Evolutionary conservation across 2,329 filamentous ascomycete species (phyloP).

Genomic region (Aspergillus phoenicis): DNA sequence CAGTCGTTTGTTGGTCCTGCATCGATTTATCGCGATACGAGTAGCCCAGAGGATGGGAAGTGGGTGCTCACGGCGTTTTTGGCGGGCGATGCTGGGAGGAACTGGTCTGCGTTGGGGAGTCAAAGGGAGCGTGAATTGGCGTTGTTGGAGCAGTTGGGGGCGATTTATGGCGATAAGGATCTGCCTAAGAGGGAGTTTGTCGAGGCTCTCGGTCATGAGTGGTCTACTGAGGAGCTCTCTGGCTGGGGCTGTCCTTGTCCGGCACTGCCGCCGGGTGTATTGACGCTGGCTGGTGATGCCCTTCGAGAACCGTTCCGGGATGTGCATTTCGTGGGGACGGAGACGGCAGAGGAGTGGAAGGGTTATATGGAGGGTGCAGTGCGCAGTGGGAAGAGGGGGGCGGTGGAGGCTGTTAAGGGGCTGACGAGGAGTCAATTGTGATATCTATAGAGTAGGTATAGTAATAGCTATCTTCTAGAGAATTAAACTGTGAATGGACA

Average conservation of each 20-base stretch:
- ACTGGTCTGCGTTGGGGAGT: conserved; percentile 29
- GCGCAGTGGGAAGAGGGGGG: conserved; percentile 50
- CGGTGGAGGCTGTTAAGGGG: background rate
- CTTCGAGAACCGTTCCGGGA: conserved; percentile 43
- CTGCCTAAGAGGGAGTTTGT: conserved; percentile 31
- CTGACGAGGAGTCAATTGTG: background rate
- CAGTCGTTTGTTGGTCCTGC: conserved; percentile 52
- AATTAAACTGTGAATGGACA: background rate
- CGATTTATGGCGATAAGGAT: conserved; percentile 11
- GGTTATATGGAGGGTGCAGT: conserved; percentile 64
- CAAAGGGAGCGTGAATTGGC: conserved; percentile 6
- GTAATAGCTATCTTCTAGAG: too few species aligned
- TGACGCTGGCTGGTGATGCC: conserved; percentile 35
- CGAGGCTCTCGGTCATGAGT: conserved; percentile 40
- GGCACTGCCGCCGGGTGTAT: conserved; percentile 41
- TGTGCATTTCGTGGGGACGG: conserved; percentile 59
- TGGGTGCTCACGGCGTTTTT: conserved; percentile 48
- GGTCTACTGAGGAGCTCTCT: conserved; percentile 42
- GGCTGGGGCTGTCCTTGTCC: conserved; percentile 48
- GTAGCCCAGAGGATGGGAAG: conserved; percentile 25
- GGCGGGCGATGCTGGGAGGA: conserved; percentile 37
- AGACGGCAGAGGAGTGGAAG: conserved; percentile 57
- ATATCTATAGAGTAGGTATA: background rate
- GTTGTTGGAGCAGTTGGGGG: conserved; percentile 19
- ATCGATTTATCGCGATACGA: conserved; percentile 51